Conservation (phyloP, 192 early-diverging fungal genomes). For the Spizellomyces sp. region DNA sequence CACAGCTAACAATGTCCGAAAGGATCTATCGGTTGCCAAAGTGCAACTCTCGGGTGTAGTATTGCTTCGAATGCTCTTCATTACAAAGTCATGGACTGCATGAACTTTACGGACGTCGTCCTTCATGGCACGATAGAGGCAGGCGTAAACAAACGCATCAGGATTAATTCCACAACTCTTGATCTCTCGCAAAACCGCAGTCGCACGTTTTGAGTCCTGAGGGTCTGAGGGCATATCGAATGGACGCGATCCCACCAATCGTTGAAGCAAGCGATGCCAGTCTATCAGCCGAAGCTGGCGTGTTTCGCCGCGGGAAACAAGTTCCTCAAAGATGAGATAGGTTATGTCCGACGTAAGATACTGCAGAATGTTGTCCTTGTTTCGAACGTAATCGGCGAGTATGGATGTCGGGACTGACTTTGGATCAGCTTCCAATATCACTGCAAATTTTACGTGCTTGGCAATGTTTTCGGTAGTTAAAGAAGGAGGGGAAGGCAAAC, state of each 20-base stretch:
- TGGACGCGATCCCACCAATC: conserved; percentile 4
- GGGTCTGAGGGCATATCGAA: conserved; percentile 1
- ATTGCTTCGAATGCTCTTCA: not conserved
- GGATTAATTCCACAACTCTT: conserved; percentile 9
- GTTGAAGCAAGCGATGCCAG: conserved; percentile 26
- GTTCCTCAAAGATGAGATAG: conserved; percentile 4
- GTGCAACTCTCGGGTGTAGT: not conserved
- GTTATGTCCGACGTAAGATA: conserved; percentile 5
- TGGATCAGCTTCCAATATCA: too few species aligned
- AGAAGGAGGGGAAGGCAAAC: not conserved
- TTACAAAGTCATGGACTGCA: conserved; percentile 7
- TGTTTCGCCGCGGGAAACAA: not conserved
- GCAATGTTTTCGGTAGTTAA: too few species aligned
- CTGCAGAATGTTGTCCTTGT: conserved; percentile 12
- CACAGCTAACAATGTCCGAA: conserved; percentile 17
- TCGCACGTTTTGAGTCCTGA: not conserved
- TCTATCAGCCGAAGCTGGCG: conserved; percentile 13
- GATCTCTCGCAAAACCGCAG: conserved; percentile 9
- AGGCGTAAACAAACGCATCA: conserved; percentile 21
- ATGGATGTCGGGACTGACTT: not conserved
- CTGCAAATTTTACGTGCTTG: too few species aligned
- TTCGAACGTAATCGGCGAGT: conserved; percentile 2
- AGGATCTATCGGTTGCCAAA: conserved; percentile 7
- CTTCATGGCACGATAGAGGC: conserved; percentile 22
- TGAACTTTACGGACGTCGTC: conserved; percentile 20